Evolutionary conservation across 768 basidiomycete species (phyloP).

Genomic region (Leccinum variicolor): DNA sequence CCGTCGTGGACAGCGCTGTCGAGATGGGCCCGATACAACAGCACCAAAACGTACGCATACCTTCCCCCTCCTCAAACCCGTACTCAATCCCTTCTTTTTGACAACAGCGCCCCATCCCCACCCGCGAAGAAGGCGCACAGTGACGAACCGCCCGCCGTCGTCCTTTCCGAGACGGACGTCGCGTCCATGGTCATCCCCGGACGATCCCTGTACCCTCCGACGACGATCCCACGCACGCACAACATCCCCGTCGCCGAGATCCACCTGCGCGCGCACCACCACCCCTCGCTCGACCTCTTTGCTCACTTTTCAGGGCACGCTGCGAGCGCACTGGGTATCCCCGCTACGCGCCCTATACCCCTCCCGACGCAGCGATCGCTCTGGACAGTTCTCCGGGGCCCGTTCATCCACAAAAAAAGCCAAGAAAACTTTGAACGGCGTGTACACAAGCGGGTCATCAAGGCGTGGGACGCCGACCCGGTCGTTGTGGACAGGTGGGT

Average conservation of each 20-base stretch:
- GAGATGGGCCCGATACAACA: constrained; percentile 11
- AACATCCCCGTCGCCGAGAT: constrained; percentile 75
- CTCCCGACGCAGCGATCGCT: constrained; percentile 75
- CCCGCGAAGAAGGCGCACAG: neutral
- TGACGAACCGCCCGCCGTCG: constrained; percentile 1
- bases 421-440: constrained; percentile 94
- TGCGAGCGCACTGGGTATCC: constrained; percentile 81
- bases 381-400: constrained; percentile 82
- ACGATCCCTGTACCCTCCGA: constrained; percentile 52
- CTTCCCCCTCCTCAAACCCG: neutral
- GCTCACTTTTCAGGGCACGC: constrained; percentile 82
- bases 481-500: constrained; percentile 80
- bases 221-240: constrained; percentile 59
- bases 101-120: constrained; percentile 5
- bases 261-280: constrained; percentile 78
- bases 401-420: constrained; percentile 89
- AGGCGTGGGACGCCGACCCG: constrained; percentile 85
- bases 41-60: neutral
- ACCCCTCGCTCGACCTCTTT: constrained; percentile 68
- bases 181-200: constrained; percentile 62
- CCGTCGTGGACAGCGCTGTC: neutral
- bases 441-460: constrained; percentile 81
- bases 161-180: constrained; percentile 36
- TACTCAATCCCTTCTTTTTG: neutral
- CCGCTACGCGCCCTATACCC: constrained; percentile 56